Percentiles rank a stretch among this genome's conserved stretches.
Conservation (phyloP, 306 rosid species). For the Alnus glutinosa region DNA sequence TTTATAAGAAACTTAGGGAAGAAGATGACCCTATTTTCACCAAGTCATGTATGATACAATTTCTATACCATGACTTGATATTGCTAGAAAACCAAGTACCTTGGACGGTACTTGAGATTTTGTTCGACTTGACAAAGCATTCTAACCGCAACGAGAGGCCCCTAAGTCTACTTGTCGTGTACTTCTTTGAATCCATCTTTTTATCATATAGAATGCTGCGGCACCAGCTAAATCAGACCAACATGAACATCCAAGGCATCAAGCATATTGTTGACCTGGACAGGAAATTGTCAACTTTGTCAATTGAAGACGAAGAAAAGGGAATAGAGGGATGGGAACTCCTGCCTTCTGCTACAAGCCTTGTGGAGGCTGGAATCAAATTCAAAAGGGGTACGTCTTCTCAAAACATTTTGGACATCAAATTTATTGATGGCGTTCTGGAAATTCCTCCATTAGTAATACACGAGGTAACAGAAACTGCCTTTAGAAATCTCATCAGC, state of each 20-base stretch:
- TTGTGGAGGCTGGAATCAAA: conserved; percentile 9
- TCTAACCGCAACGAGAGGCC: not conserved
- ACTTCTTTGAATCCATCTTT: not conserved
- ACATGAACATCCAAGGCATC: not conserved
- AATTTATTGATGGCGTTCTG: not conserved
- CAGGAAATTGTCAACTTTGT: not conserved
- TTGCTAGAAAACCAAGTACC: conserved; percentile 13
- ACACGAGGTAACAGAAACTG: conserved; percentile 17
- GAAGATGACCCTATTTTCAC: conserved; percentile 2
- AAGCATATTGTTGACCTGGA: conserved; percentile 19
- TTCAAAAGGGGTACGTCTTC: not conserved
- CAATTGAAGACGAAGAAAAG: not conserved
- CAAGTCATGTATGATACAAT: not conserved
- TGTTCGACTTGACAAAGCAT: not conserved
- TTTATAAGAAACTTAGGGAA: not conserved
- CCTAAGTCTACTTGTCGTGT: not conserved
- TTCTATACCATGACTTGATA: conserved; percentile 12
- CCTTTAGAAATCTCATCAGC: conserved; percentile 16
- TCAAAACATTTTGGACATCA: not conserved
- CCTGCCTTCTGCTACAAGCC: conserved; percentile 5
- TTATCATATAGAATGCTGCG: not conserved
- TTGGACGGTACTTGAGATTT: conserved; percentile 16
- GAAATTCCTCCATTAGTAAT: conserved; percentile 14
- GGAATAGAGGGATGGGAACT: not conserved
- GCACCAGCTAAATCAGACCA: too few species aligned